Evolutionary conservation across 371 early-diverging fungal species (phyloP).

Genomic region (Apophysomyces sp.): DNA sequence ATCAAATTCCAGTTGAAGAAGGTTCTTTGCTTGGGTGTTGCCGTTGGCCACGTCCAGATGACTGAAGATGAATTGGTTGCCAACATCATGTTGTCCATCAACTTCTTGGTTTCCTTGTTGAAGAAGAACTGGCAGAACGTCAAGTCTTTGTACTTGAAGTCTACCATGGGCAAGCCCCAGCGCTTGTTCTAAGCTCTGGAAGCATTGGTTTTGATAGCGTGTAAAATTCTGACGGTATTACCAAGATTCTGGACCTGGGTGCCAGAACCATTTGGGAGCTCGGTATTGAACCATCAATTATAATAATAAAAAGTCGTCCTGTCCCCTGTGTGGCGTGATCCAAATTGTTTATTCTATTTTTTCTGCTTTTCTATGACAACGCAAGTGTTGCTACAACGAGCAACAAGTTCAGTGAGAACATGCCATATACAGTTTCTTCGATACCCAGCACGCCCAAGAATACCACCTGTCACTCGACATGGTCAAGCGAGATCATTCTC

Average conservation of each 20-base stretch:
- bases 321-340: background rate
- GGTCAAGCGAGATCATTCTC: constrained; percentile 8
- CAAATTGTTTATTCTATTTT: background rate
- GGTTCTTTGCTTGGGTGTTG: constrained; percentile 97
- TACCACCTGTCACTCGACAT: background rate
- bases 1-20: constrained; percentile 99
- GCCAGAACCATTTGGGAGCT: constrained; percentile 15
- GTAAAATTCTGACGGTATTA: constrained; percentile 13
- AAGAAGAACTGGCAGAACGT: constrained; percentile 99
- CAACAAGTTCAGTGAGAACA: background rate
- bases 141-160: constrained; percentile 98
- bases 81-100: constrained; percentile 98
- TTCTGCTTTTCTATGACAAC: background rate
- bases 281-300: background rate
- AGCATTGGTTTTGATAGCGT: constrained; percentile 7
- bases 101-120: constrained; percentile 96
- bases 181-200: constrained; percentile 67
- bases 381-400: background rate
- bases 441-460: background rate
- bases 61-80: constrained; percentile 92
- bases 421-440: background rate
- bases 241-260: constrained; percentile 15
- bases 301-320: background rate
- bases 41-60: constrained; percentile 97
- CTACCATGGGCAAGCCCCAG: constrained; percentile 95